Base-by-base conservation (phyloP, 2,329 filamentous ascomycete genomes). In the Neoscytalidium dimidiatum region DNA sequence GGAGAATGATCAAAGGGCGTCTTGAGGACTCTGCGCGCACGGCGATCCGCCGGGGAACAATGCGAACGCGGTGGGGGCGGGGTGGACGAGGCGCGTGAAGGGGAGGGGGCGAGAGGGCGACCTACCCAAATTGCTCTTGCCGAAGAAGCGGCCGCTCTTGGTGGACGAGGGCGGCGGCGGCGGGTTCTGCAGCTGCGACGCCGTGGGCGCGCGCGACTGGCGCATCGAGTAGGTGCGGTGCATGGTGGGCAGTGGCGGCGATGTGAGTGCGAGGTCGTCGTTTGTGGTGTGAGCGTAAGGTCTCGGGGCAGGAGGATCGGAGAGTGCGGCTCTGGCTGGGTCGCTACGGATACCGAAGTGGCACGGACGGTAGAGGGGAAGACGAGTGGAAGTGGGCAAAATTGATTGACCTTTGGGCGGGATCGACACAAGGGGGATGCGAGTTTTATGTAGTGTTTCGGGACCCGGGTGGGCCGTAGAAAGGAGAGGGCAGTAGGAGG, bases 211-310 rank as follows among this genome's bases (percentile, higher is more conserved):
- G 86, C 95, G 90, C 81, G 92, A 90, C 82, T 96, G 91, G 90
- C 95, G 94, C 95, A 97, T 96, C 74, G 93, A 97, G 80, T 98
- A 99, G 70, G 95, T 97, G 80, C 94, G 93, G 87, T 99, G 95
- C 94, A 99, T 99, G 23, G 62, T 72, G 70, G 53, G 11, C 38
- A 28, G 46, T 14, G 31, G 31, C 17, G 41, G 28, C 19, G 38
- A n/a, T 35, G 41, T 19, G n/a, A 29, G 13, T 44, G 35, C 44
- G 49, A 8, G 44, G 58, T 19, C 28, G 48, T 35, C 28, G 56
- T 46, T 19, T n/a, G 56, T 46, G 56, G 56, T 33, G 56, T 46
- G 56, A 60, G 26, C 31, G 38, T n/a, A n/a, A 28, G 4, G 53
- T 38, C 38, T 38, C 9, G 21, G 17, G 26, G 41, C n/a, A 26